Evolutionary conservation across 176 grass and related monocot species (phyloP), one percentile per base, ranked within the genome.

Genomic region (Saccharum spontaneum): DNA sequence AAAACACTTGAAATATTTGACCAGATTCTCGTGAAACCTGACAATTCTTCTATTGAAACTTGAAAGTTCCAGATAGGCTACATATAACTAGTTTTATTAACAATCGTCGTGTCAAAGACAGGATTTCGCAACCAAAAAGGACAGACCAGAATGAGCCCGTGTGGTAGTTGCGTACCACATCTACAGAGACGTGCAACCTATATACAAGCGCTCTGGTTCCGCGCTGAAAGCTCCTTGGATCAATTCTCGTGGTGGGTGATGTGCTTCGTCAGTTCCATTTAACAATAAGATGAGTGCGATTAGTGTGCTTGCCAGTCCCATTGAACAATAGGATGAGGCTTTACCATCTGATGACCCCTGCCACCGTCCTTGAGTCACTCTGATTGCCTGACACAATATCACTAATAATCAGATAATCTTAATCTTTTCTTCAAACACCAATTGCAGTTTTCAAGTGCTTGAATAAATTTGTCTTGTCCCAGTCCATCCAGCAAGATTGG

Each of bases 171-270:
- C 20, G 24, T 48, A 87, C 70, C 71, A 2, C 49, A 77, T 87
- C 71, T 77, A 82, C 64, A 77, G 64, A 83, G 86, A 87, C 86
- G 72, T 82, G 79, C 86, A 62, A 82, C 86, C 86, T 46, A 64
- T 50, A 64, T 5, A 16, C 43, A 34, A 37, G 57, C 26, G 61
- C 9, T 87, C 8, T 46, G 26, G 71, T 65, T 75, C 60, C 59
- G 38, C 43, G 1, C 0, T 14, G 28, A 5, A 43, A 67, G 9
- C 41, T 3, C 64, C 30, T 7, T 28, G 33, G 62, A 80, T 87
- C 69, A 40, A 18, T 67, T 87, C 12, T 57, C 17, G 31, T 26
- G 73, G 31, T 33, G 45, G 50, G 28, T 74, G 45, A 46, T 48
- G 12, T 26, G 71, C 16, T 68, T 57, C 12, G 57, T 52, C 67